Conservation (phyloP, 495 filamentous ascomycete species). For the Mycothermus thermophilus region DNA sequence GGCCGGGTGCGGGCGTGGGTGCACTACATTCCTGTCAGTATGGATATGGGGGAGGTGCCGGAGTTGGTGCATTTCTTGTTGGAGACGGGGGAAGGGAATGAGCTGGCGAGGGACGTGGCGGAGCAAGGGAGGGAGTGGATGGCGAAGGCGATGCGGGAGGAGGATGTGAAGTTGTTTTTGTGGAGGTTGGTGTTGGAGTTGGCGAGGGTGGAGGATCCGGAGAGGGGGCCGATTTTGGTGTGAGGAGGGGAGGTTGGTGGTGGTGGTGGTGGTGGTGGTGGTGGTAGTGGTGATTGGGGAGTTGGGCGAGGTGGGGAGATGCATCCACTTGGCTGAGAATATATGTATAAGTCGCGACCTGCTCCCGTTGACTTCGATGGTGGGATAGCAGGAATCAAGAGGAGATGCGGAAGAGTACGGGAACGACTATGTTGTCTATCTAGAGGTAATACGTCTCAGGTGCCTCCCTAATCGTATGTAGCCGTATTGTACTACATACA, state of each 20-base stretch:
- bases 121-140: constrained; percentile 1
- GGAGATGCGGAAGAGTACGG: too few species aligned
- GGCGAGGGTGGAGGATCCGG: constrained; percentile 4
- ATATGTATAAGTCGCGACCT: too few species aligned
- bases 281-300: neutral
- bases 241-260: neutral
- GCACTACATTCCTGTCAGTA: constrained; percentile 15
- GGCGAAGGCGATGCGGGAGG: neutral
- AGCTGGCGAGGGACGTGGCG: neutral
- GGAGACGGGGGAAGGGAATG: neutral
- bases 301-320: too few species aligned
- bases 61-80: constrained; percentile 28
- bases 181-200: constrained; percentile 8
- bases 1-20: constrained; percentile 41
- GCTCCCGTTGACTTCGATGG: too few species aligned
- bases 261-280: neutral
- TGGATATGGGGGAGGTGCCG: constrained; percentile 7
- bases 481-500: too few species aligned
- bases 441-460: too few species aligned
- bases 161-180: constrained; percentile 2
- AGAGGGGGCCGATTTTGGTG: neutral
- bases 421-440: too few species aligned
- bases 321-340: too few species aligned
- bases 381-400: too few species aligned
- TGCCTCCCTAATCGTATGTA: too few species aligned